phyloP scores from a whole-genome alignment of 2,329 filamentous ascomycete species.

The Microdochium trichocladiopsis region DNA sequence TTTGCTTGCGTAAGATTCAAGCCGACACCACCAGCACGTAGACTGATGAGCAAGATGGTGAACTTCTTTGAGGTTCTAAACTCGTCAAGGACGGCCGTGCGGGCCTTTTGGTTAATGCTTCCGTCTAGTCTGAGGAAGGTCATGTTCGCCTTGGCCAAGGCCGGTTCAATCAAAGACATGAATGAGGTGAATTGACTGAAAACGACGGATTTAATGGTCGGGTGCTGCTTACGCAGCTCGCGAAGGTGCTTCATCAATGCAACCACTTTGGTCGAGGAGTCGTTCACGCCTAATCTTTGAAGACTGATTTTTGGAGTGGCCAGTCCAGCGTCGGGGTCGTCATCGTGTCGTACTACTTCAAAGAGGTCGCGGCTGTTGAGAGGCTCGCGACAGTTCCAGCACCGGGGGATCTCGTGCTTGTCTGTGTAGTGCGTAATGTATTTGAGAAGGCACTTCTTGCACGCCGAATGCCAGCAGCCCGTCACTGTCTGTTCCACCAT shows the following conservation, averaged over 20 bases:
- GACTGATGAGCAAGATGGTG: conserved; percentile 71
- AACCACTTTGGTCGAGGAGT: conserved; percentile 84
- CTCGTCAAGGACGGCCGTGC: conserved; percentile 68
- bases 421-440: conserved; percentile 84
- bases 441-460: conserved; percentile 84
- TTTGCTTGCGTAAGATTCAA: conserved; percentile 86
- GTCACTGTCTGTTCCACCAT: conserved; percentile 95
- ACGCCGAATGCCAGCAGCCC: conserved; percentile 95
- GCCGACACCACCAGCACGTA: conserved; percentile 88
- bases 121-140: conserved; percentile 85
- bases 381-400: conserved; percentile 82
- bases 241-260: conserved; percentile 72
- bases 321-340: conserved; percentile 37
- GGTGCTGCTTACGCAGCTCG: conserved; percentile 55
- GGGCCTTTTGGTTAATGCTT: conserved; percentile 77
- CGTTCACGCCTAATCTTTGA: conserved; percentile 51
- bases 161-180: conserved; percentile 81
- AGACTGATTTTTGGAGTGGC: conserved; percentile 48
- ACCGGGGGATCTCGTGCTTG: conserved; percentile 68
- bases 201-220: conserved; percentile 76
- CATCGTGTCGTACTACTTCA: conserved; percentile 78
- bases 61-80: conserved; percentile 61
- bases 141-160: conserved; percentile 65
- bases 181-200: conserved; percentile 99
- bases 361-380: conserved; percentile 84